Percentiles rank a stretch among this genome's conserved stretches.
phyloP scores from a whole-genome alignment of 1,284 basidiomycete species.

The Vanrija sp. region DNA sequence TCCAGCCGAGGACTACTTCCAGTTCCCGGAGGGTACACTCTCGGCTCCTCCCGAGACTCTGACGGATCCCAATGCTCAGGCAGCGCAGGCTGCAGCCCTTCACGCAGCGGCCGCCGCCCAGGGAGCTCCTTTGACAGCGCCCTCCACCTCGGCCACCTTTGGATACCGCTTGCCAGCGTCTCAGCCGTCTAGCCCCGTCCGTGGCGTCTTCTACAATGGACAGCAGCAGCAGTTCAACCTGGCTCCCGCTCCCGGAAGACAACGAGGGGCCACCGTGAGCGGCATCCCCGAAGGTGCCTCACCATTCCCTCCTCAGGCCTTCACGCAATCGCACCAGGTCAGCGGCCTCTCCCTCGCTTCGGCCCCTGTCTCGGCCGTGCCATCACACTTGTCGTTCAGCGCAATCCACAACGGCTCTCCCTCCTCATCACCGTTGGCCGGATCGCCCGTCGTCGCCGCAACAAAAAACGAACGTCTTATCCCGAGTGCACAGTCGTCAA shows the following conservation, averaged over 20 bases:
- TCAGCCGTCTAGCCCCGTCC: slow-evolving; percentile 40
- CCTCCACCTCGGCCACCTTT: slow-evolving; percentile 11
- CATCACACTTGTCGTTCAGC: slow-evolving; percentile 36
- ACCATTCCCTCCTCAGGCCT: slow-evolving; percentile 7
- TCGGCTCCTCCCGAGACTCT: slow-evolving; percentile 3
- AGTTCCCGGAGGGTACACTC: slow-evolving; percentile 27
- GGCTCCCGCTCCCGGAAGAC: slow-evolving; percentile 23
- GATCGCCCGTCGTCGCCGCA: slow-evolving; percentile 27
- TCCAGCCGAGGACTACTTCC: slow-evolving; percentile 39
- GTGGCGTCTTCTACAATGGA: slow-evolving; percentile 27
- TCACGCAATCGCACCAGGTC: neutral
- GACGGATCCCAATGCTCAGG: neutral
- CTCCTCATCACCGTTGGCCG: slow-evolving; percentile 19
- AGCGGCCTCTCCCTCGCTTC: slow-evolving; percentile 11
- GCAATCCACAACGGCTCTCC: slow-evolving; percentile 14
- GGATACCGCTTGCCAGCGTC: slow-evolving; percentile 37
- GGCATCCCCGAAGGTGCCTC: slow-evolving; percentile 14
- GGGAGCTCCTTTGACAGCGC: slow-evolving; percentile 1
- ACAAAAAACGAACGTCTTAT: slow-evolving; percentile 1
- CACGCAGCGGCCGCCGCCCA: neutral
- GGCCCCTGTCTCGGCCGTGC: slow-evolving; percentile 23
- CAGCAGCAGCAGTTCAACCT: slow-evolving; percentile 20
- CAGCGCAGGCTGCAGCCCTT: neutral
- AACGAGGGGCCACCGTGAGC: slow-evolving; percentile 43
- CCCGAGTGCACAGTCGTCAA: too few species aligned